Conservation (phyloP, 2,329 filamentous ascomycete species). For the Ceratocystis albifundus region DNA sequence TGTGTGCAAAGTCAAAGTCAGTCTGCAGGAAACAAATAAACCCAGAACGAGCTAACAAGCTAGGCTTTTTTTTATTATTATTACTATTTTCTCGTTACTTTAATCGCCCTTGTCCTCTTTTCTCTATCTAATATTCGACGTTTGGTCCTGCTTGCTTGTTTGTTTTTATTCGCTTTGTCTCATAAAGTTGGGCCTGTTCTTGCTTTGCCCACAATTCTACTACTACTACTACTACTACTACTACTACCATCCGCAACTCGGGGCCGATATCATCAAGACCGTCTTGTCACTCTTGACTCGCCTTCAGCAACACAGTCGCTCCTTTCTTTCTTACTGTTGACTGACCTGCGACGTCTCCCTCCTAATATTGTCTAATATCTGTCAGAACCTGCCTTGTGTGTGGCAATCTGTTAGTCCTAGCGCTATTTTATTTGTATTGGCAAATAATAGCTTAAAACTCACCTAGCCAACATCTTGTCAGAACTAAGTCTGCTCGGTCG, state of each 20-base stretch:
- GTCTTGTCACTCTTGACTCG: neutral
- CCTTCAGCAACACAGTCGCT: conserved; percentile 21
- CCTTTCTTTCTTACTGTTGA: conserved; percentile 21
- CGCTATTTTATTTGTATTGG: neutral
- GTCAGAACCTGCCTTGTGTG: neutral
- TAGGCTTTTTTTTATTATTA: neutral
- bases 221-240: neutral
- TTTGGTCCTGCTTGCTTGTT: neutral
- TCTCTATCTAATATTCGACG: neutral
- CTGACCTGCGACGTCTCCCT: conserved; percentile 9
- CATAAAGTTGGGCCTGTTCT: neutral
- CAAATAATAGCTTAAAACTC: conserved; percentile 4
- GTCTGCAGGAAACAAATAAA: neutral
- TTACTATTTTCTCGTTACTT: neutral
- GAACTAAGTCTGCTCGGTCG: neutral
- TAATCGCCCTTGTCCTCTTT: neutral
- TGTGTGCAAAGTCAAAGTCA: neutral
- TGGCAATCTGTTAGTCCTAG: neutral
- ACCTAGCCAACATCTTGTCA: neutral
- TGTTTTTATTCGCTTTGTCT: neutral
- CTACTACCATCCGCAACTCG: neutral
- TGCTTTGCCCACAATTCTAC: neutral
- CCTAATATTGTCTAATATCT: neutral
- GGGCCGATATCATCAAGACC: neutral
- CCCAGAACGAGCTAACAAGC: neutral